Base-by-base conservation (phyloP, 768 basidiomycete genomes). In the Boletus barrowsii region DNA sequence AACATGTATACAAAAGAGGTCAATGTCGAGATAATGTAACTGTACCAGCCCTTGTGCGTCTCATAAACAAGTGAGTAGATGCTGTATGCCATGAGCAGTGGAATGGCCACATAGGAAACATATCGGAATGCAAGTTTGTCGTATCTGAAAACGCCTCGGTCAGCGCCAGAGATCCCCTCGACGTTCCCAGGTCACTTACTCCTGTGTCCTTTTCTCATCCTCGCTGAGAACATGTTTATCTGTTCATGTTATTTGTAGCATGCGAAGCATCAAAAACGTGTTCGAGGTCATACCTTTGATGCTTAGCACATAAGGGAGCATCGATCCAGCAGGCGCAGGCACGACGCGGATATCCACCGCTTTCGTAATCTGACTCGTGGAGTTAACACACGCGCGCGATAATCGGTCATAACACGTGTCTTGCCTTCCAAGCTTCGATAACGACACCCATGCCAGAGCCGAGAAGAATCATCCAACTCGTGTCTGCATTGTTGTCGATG, bases 181-280 rank as follows among this genome's bases (percentile, higher is more conserved):
- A 8, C 4, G 29, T 37, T 35, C 53, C 22, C 24, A 35, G n/a
- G 20, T 13, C 18, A 72, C 84, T 68, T 75, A 97, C 86, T 98
- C 93, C 70, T 98, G 94, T 10, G 96, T 98, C 73, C 89, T 95
- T 78, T 90, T 94, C 75, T 99, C 97, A 65, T 98, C 95, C 65
- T 97, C 95, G 59, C 80, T 90, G n/a, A 98, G 79, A 48, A 94
- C 87, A 66, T 98, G 94, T 71, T 98, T 98, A 76, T 98, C 97
- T 78, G 54, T 47, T 55, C 37, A 42, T 53, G 36, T 46, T 45
- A 36, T 47, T 48, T 62, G 49, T 59, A 42, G 22, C 47, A 52
- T n/a, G 45, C 42, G 33, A 42, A 56, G 44, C 40, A 35, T 56
- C 35, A 57, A 54, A 46, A 53, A 60, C 54, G 54, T 52, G 51